A percentile compares a stretch with the other conserved stretches of the same genome.
Evolutionary conservation across 2,329 filamentous ascomycete species (phyloP).

Genomic region (Myriosclerotinia duriaeana): DNA sequence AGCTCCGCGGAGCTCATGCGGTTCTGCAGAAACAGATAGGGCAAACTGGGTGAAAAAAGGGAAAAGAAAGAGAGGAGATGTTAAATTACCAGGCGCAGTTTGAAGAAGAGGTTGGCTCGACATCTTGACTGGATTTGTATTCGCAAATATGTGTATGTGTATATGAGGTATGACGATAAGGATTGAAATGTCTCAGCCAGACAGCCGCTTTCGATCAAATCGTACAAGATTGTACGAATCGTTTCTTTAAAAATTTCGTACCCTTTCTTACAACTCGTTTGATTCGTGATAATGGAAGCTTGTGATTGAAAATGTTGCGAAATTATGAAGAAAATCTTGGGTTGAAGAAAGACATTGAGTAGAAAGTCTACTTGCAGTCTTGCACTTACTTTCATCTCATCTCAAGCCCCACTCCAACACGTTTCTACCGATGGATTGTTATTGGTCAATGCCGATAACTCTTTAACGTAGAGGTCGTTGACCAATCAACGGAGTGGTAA

Average conservation of each 20-base stretch:
- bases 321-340: not conserved
- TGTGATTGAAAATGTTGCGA: not conserved
- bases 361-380: too few relatives aligned
- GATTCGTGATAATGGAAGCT: not conserved
- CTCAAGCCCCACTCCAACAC: slow-evolving; percentile 9
- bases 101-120: slow-evolving; percentile 96
- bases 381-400: not conserved
- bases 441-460: slow-evolving; percentile 16
- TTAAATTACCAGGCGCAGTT: slow-evolving; percentile 78
- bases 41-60: not conserved
- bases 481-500: slow-evolving; percentile 9
- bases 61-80: too few relatives aligned
- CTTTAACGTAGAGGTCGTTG: not conserved
- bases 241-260: not conserved
- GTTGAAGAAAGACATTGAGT: not conserved
- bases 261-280: not conserved
- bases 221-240: not conserved
- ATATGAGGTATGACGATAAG: slow-evolving; percentile 16
- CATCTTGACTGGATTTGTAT: slow-evolving; percentile 53
- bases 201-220: not conserved
- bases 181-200: slow-evolving; percentile 3
- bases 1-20: not conserved
- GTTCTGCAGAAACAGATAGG: not conserved
- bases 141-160: not conserved
- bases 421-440: not conserved